Percentiles rank a stretch among this genome's conserved stretches.
phyloP scores from a whole-genome alignment of 169 alveolate genomes.

The Theileria parva region DNA sequence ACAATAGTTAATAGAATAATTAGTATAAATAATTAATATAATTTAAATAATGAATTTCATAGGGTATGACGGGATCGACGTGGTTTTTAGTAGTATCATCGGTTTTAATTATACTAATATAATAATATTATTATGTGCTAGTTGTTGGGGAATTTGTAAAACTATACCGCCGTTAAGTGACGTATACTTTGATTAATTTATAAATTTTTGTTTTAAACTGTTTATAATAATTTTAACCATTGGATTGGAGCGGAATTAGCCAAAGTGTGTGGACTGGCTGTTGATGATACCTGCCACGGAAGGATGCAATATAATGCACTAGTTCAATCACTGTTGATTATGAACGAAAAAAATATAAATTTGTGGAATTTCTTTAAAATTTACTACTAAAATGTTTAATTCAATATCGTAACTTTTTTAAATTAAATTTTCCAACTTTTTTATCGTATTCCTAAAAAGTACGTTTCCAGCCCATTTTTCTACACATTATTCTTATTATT shows the following conservation, averaged over 20 bases:
- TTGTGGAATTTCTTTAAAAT: slow-evolving; percentile 3
- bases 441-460: background rate
- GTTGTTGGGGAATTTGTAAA: background rate
- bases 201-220: background rate
- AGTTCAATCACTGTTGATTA: background rate
- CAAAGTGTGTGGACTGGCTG: background rate
- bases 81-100: background rate
- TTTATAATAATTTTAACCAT: too few species aligned
- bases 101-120: background rate
- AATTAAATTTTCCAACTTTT: background rate
- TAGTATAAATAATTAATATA: too few species aligned
- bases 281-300: slow-evolving; percentile 7
- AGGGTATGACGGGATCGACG: background rate
- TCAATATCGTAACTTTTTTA: background rate
- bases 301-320: slow-evolving; percentile 36
- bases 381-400: background rate
- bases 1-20: background rate
- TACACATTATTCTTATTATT: background rate
- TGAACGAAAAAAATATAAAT: background rate
- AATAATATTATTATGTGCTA: background rate
- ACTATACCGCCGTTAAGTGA: background rate
- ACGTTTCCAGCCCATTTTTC: background rate
- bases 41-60: background rate
- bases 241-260: background rate
- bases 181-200: background rate